phyloP scores from a whole-genome alignment of 371 early-diverging fungal genomes.

The Dichotomocladium elegans region DNA sequence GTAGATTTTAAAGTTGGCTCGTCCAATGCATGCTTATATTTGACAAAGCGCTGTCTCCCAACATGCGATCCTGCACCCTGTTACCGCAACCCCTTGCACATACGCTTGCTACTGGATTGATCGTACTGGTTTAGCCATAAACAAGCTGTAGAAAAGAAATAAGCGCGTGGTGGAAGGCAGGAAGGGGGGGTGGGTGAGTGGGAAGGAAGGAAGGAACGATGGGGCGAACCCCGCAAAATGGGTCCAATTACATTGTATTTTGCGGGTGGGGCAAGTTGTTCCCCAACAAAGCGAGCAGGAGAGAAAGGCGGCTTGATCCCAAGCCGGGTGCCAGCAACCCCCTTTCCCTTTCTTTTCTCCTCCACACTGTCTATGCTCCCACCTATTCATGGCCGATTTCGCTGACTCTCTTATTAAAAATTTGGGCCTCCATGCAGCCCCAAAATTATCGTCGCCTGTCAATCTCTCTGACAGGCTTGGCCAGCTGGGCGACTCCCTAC shows the following conservation, averaged over 20 bases:
- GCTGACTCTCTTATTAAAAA: conserved; percentile 21
- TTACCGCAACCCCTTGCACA: too few relatives aligned
- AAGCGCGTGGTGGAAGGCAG: not conserved
- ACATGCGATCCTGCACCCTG: too few relatives aligned
- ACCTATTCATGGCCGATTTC: conserved; percentile 17
- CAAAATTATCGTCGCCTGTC: conserved; percentile 11
- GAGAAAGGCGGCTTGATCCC: too few relatives aligned
- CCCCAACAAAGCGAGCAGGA: conserved; percentile 1
- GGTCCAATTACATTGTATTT: not conserved
- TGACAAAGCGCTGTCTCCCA: not conserved
- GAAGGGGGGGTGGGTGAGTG: not conserved
- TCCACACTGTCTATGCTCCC: conserved; percentile 1
- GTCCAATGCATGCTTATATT: not conserved
- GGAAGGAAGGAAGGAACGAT: too few relatives aligned
- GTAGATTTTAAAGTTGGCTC: not conserved
- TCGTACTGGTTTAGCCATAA: not conserved
- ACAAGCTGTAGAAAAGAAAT: not conserved
- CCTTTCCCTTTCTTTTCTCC: not conserved
- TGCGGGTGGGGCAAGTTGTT: not conserved
- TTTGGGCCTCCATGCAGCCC: conserved; percentile 14
- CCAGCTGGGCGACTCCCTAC: conserved; percentile 15
- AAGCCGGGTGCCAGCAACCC: not conserved
- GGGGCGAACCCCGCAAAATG: conserved; percentile 5
- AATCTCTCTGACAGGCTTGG: conserved; percentile 12
- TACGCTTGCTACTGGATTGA: not conserved